Evolutionary conservation across 768 basidiomycete species (phyloP).

Genomic region (Mycena vitilis): DNA sequence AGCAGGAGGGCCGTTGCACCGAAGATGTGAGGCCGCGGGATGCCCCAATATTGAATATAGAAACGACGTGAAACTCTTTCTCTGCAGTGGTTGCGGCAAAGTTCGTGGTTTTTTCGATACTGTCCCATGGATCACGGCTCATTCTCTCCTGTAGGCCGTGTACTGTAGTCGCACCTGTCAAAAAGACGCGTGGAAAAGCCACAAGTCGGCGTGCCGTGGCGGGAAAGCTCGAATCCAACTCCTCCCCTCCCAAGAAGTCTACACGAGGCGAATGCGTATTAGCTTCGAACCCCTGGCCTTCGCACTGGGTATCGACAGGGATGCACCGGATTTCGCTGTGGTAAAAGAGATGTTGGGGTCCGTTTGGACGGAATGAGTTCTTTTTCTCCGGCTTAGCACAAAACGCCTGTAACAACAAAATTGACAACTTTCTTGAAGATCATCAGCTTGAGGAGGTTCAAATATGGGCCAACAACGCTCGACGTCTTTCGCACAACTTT

Average conservation of each 20-base stretch:
- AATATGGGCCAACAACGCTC: too few species aligned
- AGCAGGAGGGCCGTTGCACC: slow-evolving; percentile 12
- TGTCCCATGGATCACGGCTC: background rate
- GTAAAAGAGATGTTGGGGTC: too few species aligned
- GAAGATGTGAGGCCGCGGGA: slow-evolving; percentile 8
- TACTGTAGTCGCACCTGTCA: slow-evolving; percentile 11
- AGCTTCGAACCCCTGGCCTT: too few species aligned
- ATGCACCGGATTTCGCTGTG: too few species aligned
- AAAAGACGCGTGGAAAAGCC: background rate
- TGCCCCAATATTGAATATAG: slow-evolving; percentile 7
- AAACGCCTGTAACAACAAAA: too few species aligned
- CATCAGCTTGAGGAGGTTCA: too few species aligned
- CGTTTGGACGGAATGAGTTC: too few species aligned
- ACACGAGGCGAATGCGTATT: background rate
- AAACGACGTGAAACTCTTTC: slow-evolving; percentile 3
- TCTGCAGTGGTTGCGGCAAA: slow-evolving; percentile 4
- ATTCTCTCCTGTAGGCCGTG: background rate
- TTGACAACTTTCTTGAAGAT: too few species aligned
- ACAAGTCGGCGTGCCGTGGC: background rate
- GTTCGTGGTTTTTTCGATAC: background rate
- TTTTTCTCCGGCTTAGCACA: too few species aligned
- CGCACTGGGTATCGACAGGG: too few species aligned
- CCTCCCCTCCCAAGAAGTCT: slow-evolving; percentile 6
- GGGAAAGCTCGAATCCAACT: background rate
- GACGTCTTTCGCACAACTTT: too few species aligned